These are phyloP conservation scores for Boletellus deceptivus DNA, from an alignment of 1,284 basidiomycete species.

Conservation along the genomic window DNA sequence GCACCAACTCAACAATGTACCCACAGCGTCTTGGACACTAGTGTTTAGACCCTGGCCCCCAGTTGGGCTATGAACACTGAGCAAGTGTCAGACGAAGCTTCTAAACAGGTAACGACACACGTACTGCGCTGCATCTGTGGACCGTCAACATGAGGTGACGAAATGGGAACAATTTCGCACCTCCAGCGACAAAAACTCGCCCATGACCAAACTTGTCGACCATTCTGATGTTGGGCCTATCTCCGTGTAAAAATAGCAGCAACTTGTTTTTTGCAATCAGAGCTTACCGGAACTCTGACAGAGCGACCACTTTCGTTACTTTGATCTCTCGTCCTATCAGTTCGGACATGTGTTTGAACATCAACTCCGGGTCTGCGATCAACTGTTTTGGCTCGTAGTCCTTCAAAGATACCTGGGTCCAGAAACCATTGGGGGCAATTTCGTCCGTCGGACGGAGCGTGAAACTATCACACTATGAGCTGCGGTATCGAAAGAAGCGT, in stretches of 20 bases:
- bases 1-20: constrained; percentile 1
- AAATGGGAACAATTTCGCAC: background rate
- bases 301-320: constrained; percentile 12
- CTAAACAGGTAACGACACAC: background rate
- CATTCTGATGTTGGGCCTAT: constrained; percentile 35
- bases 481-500: background rate
- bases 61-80: constrained; percentile 3
- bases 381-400: constrained; percentile 29
- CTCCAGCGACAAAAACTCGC: constrained; percentile 36
- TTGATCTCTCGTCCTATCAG: constrained; percentile 13
- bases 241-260: background rate
- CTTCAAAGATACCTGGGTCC: constrained; percentile 30
- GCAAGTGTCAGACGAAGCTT: background rate
- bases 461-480: constrained; percentile 1
- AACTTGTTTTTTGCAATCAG: background rate
- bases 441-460: constrained; percentile 20
- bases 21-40: constrained; percentile 39
- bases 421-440: constrained; percentile 32
- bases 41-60: constrained; percentile 43
- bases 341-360: constrained; percentile 18
- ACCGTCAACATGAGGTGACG: background rate
- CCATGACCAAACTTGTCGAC: constrained; percentile 31
- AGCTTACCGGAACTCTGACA: constrained; percentile 27
- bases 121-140: constrained; percentile 1
- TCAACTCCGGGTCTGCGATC: constrained; percentile 16